phyloP scores from a whole-genome alignment of 2,329 filamentous ascomycete species.

The Ophiostoma sp. region DNA sequence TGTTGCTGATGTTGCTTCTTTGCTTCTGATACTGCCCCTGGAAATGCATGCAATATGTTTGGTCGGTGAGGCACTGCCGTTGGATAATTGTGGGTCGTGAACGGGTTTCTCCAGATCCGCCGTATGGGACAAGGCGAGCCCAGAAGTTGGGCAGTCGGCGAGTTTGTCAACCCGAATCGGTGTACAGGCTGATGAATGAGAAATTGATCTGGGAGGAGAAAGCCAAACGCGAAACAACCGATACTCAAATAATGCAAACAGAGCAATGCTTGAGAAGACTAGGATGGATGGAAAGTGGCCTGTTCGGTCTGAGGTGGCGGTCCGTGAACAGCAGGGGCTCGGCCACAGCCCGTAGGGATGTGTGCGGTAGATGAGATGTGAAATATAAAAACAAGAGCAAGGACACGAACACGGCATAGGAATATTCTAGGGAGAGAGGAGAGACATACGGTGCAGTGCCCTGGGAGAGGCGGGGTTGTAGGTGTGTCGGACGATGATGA shows the following conservation, averaged over 20 bases:
- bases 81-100: not conserved
- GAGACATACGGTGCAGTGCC: not conserved
- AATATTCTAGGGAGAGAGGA: not conserved
- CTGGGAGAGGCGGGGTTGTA: not conserved
- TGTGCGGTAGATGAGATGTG: not conserved
- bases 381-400: not conserved
- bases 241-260: not conserved
- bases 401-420: not conserved
- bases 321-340: not conserved
- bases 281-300: constrained; percentile 1
- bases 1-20: not conserved
- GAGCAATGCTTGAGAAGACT: not conserved
- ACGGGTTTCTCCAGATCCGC: constrained; percentile 8
- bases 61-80: constrained; percentile 8
- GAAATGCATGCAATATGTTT: constrained; percentile 10
- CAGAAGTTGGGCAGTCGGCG: not conserved
- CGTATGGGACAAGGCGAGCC: not conserved
- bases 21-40: not conserved
- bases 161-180: constrained; percentile 11
- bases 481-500: not conserved
- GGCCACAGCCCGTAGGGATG: not conserved
- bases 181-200: not conserved
- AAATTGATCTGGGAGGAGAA: not conserved
- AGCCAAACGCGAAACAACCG: not conserved
- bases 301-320: not conserved